These are phyloP conservation scores for Clitopilus hobsonii DNA, from an alignment of 768 basidiomycete genomes.

Conservation along the genomic window DNA sequence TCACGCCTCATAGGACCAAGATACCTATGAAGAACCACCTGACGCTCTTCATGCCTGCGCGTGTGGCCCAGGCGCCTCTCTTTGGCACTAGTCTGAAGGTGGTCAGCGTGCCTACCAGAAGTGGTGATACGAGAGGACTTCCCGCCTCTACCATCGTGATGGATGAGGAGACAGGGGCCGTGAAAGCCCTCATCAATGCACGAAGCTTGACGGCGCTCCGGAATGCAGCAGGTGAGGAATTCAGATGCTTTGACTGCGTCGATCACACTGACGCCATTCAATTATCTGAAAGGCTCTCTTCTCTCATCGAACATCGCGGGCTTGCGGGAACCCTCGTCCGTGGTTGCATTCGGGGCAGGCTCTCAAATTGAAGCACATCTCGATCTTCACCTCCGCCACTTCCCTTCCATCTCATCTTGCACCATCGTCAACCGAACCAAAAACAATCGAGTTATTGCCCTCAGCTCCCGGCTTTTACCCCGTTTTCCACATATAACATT, in stretches of 20 bases:
- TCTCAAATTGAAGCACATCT: conserved; percentile 66
- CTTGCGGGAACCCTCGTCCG: conserved; percentile 27
- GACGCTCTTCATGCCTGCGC: conserved; percentile 81
- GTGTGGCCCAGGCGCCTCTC: conserved; percentile 27
- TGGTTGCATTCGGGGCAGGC: conserved; percentile 73
- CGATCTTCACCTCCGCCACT: conserved; percentile 53
- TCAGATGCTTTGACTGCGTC: conserved; percentile 1
- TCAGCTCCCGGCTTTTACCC: conserved; percentile 23
- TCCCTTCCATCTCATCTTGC: conserved; percentile 46
- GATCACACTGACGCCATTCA: too few species aligned
- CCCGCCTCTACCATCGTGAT: conserved; percentile 76
- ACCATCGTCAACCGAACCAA: conserved; percentile 61
- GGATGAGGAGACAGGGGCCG: conserved; percentile 62
- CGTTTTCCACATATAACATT: conserved; percentile 22
- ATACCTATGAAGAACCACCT: conserved; percentile 53
- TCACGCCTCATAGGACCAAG: conserved; percentile 56
- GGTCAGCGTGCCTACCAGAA: conserved; percentile 62
- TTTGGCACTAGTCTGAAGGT: conserved; percentile 69
- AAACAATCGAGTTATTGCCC: conserved; percentile 40
- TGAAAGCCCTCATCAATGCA: conserved; percentile 79
- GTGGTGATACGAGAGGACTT: conserved; percentile 47
- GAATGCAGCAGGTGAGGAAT: conserved; percentile 66
- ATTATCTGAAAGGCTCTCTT: conserved; percentile 75
- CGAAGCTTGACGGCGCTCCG: conserved; percentile 72
- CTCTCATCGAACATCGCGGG: conserved; percentile 58